phyloP scores from a whole-genome alignment of 2,329 filamentous ascomycete species.

The Colletotrichum chlorophyti region DNA sequence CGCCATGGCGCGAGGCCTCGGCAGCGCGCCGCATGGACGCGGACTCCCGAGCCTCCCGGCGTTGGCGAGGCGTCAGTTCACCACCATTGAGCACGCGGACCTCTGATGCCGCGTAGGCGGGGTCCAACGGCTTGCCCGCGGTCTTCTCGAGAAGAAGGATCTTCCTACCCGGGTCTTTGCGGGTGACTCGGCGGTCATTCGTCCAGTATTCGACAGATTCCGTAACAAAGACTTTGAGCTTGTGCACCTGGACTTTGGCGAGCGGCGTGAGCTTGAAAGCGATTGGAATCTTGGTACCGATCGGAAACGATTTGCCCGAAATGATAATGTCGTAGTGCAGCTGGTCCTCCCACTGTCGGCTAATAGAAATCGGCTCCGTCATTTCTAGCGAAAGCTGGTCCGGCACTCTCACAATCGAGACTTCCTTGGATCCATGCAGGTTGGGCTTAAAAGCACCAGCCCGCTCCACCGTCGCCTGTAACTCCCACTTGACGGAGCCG shows the following conservation, averaged over 20 bases:
- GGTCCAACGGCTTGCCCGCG: conserved; percentile 77
- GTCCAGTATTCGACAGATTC: conserved; percentile 94
- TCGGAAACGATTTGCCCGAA: conserved; percentile 91
- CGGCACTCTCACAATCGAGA: conserved; percentile 83
- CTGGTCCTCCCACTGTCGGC: conserved; percentile 92
- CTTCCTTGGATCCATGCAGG: conserved; percentile 80
- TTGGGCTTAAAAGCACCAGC: conserved; percentile 91
- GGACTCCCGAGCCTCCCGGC: conserved; percentile 53
- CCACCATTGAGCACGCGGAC: conserved; percentile 81
- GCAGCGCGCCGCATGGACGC: conserved; percentile 60
- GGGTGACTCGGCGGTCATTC: conserved; percentile 81
- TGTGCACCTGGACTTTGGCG: conserved; percentile 91
- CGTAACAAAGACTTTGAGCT: conserved; percentile 89
- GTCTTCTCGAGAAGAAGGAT: conserved; percentile 88
- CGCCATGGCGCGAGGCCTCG: conserved; percentile 53
- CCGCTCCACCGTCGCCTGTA: conserved; percentile 85
- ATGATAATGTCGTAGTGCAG: conserved; percentile 96
- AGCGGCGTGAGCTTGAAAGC: conserved; percentile 93
- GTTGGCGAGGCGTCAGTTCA: conserved; percentile 65
- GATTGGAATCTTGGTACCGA: conserved; percentile 87
- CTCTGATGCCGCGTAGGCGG: conserved; percentile 76
- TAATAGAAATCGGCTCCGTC: conserved; percentile 92
- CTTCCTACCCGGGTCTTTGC: conserved; percentile 84
- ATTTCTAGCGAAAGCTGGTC: conserved; percentile 89
- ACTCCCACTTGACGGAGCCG: conserved; percentile 85